Base-by-base conservation (phyloP, 2,329 filamentous ascomycete species). In the Fusarium mangiferae region DNA sequence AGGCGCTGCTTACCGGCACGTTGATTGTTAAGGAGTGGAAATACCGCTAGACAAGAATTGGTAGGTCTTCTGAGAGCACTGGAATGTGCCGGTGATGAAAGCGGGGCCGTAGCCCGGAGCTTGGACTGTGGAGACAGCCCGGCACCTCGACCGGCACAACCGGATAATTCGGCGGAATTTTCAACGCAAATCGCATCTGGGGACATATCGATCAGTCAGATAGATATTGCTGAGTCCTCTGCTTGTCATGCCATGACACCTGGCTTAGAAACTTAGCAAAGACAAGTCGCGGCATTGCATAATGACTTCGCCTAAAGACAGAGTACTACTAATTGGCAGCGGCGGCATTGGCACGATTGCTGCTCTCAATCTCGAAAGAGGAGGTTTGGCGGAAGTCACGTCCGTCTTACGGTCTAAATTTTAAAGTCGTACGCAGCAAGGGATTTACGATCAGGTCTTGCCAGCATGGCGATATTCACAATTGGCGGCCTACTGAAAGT, bases 151-250 rank as follows among this genome's bases (percentile, higher is more conserved):
- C 41, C n/a, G 41, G 41, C n/a, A 42, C n/a, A 11, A 15, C 22
- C 15, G 41, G n/a, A 17, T 10, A 15, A 10, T 17, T 1, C 8
- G 6, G 6, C n/a, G 22, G 41, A 4, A 17, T 11, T 24, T 1
- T 24, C 14, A 42, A 12, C 2, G 41, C 8, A 6, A n/a, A 17
- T 17, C 22, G 22, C 22, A 11, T 15, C 41, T 15, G 12, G 6
- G 3, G 9, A 42, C 17, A 24, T 6, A 11, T 3, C 7, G 0
- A 17, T 42, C 41, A 7, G 5, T 3, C 30, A 30, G 30, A 30
- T 24, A 6, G 15, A 42, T 17, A 24, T 17, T n/a, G 0, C 9
- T 4, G 14, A n/a, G 0, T 7, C 39, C 7, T 3, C 22, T n/a
- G 13, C 7, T n/a, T 39, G 6, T 7, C 1, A 39, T 39, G 13